phyloP scores from a whole-genome alignment of 1,139 yeast genomes.

The Pichia norvegensis region DNA sequence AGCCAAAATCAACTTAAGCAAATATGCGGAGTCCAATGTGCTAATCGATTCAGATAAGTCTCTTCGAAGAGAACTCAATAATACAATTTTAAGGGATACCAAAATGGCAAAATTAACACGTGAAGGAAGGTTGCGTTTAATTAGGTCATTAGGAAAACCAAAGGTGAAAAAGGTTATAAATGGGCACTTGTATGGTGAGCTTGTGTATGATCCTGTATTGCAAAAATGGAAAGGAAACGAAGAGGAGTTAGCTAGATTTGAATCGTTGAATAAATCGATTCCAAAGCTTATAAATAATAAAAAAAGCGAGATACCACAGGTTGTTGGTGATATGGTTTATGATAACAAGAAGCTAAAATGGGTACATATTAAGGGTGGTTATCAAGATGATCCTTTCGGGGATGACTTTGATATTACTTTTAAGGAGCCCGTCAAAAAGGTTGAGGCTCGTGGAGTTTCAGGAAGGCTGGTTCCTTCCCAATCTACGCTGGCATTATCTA shows the following conservation, averaged over 20 bases:
- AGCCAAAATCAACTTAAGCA: slow-evolving; percentile 22
- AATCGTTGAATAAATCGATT: slow-evolving; percentile 18
- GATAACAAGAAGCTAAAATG: slow-evolving; percentile 49
- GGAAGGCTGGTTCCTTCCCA: slow-evolving; percentile 13
- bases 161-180: slow-evolving; percentile 22
- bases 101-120: slow-evolving; percentile 22
- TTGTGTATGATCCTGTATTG: slow-evolving; percentile 44
- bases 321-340: slow-evolving; percentile 45
- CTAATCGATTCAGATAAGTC: not conserved
- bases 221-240: slow-evolving; percentile 58
- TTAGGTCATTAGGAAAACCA: slow-evolving; percentile 22
- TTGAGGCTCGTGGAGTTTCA: slow-evolving; percentile 1
- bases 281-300: slow-evolving; percentile 19
- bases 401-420: slow-evolving; percentile 22
- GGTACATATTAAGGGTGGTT: slow-evolving; percentile 34
- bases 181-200: slow-evolving; percentile 30
- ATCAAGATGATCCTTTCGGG: slow-evolving; percentile 35
- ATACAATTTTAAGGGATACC: slow-evolving; percentile 8
- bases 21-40: slow-evolving; percentile 21
- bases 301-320: slow-evolving; percentile 17
- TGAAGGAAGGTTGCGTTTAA: slow-evolving; percentile 26
- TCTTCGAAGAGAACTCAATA: not conserved
- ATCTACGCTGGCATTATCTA: slow-evolving; percentile 13
- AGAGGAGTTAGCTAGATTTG: slow-evolving; percentile 41
- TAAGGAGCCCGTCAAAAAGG: not conserved